Conservation (phyloP, 345 rosid species). For the Populus alba region DNA sequence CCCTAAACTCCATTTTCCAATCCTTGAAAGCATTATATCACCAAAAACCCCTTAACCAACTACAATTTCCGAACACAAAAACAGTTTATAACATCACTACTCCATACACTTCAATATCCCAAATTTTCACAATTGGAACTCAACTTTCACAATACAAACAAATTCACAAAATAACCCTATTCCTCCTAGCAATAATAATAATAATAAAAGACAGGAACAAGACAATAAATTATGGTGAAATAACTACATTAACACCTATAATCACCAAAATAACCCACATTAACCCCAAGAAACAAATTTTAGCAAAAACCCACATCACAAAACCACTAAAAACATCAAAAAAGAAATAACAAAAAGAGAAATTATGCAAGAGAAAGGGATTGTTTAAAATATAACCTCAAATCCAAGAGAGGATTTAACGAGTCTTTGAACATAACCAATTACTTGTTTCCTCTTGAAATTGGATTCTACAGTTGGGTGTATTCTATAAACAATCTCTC, state of each 20-base stretch:
- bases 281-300: neutral
- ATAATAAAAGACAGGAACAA: neutral
- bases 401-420: constrained; percentile 19
- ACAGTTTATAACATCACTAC: neutral
- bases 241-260: neutral
- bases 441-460: constrained; percentile 20
- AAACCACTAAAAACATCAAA: neutral
- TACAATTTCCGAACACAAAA: neutral
- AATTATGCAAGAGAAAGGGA: neutral
- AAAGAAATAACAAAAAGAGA: neutral
- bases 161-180: neutral
- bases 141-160: neutral
- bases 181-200: neutral
- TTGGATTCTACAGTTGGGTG: constrained; percentile 27
- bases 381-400: constrained; percentile 14
- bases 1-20: neutral
- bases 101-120: neutral
- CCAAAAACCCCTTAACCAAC: neutral
- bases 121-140: neutral
- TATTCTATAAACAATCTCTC: constrained; percentile 19
- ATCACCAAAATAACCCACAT: neutral
- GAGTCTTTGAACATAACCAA: constrained; percentile 26
- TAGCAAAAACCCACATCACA: neutral
- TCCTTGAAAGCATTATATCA: neutral
- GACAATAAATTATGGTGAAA: neutral